Base-by-base conservation (phyloP, 305 asterid genomes). In the Fraxinus greggii region DNA sequence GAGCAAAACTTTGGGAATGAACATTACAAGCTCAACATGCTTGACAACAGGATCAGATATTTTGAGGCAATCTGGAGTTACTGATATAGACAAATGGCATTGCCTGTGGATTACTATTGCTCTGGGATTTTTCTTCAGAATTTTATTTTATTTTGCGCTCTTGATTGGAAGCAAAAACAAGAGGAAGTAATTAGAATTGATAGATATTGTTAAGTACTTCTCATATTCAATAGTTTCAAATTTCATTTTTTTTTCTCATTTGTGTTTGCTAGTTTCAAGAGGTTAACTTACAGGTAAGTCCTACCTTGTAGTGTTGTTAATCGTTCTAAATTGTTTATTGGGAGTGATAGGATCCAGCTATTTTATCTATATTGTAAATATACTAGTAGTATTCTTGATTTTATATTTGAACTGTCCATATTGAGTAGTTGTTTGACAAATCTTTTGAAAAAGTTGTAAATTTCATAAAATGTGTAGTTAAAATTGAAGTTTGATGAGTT, bases 61-160 rank as follows among this genome's bases (percentile, higher is more conserved):
- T 32, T 40, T 92, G 88, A 86, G 82, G 82, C 92, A 86, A 65
- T 78, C 85, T 0, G 94, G 96, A 1, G 94, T 88, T 0, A 84
- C 81, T 0, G 96, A 90, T 79, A 51, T 92, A 1, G 85, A 82
- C 28, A 92, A 87, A 28, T 92, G 96, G 96, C 78, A 81, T 31
- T 90, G 96, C 85, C 84, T 92, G 90, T 89, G 93, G 96, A 89
- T 92, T 28, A 92, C 93, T 15, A 35, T 92, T 45, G 94, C 86
- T 9, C 63, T 87, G 80, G 94, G 96, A 0, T 88, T 92, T 48
- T 80, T 90, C 19, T 90, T 92, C 67, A 90, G 95, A 81, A n/a
- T 89, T 76, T 79, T 92, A 88, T 92, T 92, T 70, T 92, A 92
- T 83, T 86, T 90, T 63, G 87, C 91, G 0, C 75, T 92, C 82